phyloP scores from a whole-genome alignment of 768 basidiomycete species.

The Galerina marginata region DNA sequence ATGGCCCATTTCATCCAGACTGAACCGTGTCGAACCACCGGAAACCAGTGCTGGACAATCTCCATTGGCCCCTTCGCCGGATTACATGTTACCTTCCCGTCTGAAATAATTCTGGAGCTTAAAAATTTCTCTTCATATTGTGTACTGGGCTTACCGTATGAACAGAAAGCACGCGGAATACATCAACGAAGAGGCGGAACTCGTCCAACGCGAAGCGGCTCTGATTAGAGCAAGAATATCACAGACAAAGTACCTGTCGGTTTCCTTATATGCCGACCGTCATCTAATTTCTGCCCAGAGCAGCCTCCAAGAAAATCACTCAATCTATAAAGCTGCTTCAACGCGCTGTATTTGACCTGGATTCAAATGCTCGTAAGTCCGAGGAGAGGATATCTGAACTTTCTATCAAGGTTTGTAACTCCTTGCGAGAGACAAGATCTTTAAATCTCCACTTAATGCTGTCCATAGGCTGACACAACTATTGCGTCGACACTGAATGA shows the following conservation, averaged over 20 bases:
- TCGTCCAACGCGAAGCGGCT: constrained; percentile 18
- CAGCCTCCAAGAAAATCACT: constrained; percentile 15
- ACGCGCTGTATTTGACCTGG: constrained; percentile 15
- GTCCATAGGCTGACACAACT: constrained; percentile 21
- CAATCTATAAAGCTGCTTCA: constrained; percentile 23
- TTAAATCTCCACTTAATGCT: background rate
- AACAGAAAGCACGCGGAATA: constrained; percentile 18
- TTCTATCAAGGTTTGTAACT: constrained; percentile 25
- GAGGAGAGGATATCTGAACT: constrained; percentile 25
- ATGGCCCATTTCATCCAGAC: background rate
- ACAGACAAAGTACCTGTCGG: constrained; percentile 16
- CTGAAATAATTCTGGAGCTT: background rate
- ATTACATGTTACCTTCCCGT: constrained; percentile 2
- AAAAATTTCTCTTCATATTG: background rate
- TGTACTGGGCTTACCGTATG: no score
- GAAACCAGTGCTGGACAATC: background rate
- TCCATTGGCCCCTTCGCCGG: background rate
- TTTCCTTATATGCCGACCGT: background rate
- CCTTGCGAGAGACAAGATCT: background rate
- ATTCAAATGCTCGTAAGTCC: constrained; percentile 11
- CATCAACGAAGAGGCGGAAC: constrained; percentile 17
- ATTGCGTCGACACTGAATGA: constrained; percentile 16
- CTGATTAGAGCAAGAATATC: constrained; percentile 14
- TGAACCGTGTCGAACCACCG: background rate
- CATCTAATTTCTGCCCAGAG: constrained; percentile 11